Conservation (phyloP, 169 alveolate genomes). For the Theileria annulata region DNA sequence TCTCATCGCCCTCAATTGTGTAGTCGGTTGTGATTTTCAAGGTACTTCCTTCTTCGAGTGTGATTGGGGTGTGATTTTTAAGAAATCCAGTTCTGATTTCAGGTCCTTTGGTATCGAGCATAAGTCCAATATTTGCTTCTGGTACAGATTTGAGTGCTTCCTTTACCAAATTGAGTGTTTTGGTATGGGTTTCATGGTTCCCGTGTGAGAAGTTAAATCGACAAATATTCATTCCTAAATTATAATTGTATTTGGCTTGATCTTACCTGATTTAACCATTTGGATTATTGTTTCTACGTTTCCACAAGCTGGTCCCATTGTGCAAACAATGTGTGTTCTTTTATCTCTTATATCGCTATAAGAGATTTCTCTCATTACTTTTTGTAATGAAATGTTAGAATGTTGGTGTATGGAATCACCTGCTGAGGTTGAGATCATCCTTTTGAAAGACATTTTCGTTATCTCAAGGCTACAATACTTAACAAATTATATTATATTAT, state of each 20-base stretch:
- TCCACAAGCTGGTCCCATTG: conserved; percentile 97
- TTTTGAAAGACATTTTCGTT: conserved; percentile 14
- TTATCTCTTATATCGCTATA: conserved; percentile 58
- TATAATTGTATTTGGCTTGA: background rate
- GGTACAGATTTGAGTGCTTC: conserved; percentile 93
- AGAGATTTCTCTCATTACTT: conserved; percentile 19
- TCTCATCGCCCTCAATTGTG: conserved; percentile 89
- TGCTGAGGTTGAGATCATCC: background rate
- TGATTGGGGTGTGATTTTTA: conserved; percentile 86
- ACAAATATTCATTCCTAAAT: conserved; percentile 95
- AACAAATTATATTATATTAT: background rate
- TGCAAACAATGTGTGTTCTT: conserved; percentile 94
- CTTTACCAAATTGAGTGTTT: conserved; percentile 82
- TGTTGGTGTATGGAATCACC: conserved; percentile 24
- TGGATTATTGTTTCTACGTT: conserved; percentile 88
- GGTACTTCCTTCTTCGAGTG: conserved; percentile 88
- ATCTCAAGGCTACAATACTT: background rate
- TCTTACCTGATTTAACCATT: conserved; percentile 80
- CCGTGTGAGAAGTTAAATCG: conserved; percentile 99
- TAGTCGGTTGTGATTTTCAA: conserved; percentile 93
- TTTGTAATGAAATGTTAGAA: conserved; percentile 35
- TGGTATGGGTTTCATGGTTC: conserved; percentile 91
- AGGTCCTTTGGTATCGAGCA: conserved; percentile 99
- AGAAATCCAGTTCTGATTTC: conserved; percentile 97
- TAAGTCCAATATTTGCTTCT: conserved; percentile 87